Evolutionary conservation across 2,329 filamentous ascomycete genomes (phyloP), one percentile per base, ranked within the genome.

Genomic region (Aureobasidium sp.): DNA sequence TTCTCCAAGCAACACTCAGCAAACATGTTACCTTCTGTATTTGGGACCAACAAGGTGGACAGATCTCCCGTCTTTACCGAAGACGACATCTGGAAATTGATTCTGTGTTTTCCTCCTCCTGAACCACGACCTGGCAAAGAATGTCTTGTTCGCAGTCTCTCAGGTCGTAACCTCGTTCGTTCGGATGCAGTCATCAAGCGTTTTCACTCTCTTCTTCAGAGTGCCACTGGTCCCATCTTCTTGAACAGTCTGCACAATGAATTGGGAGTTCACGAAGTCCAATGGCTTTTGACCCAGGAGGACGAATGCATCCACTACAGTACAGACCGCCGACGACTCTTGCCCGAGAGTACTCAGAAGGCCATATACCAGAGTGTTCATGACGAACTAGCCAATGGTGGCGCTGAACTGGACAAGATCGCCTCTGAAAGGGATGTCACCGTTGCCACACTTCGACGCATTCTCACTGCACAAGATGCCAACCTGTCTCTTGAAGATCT

Each of bases 111-210:
- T 19, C 60, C 60, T 23, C 60, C 53, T 25, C 46, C 51, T 4
- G 27, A 40, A 45, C 60, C 60, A 21, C 35, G 37, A n/a, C 46
- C 51, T 33, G 46, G 35, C 33, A 38, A 38, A 46, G 21, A 42
- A 43, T 35, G 13, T 45, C 60, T 61, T 9, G 38, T 61, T 19
- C 60, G 51, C 53, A 61, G 60, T 51, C 51, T 49, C 21, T 57
- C 60, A 10, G 54, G 54, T 43, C 35, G 37, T 17, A 43, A 19
- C 11, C 53, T 61, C 38, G 21, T 61, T 25, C 51, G 45, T 25
- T 51, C 60, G 5, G 46, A 57, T 40, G 45, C 53, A 37, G 46
- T 61, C 6, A 25, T 17, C 11, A 61, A 58, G 31, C 43, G 53
- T 13, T 61, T 61, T 21, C 33, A 58, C n/a, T 23, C 51, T 38